Evolutionary conservation across 192 early-diverging fungal genomes (phyloP), one percentile per base, ranked within the genome.

Genomic region (Coemansia sp.): DNA sequence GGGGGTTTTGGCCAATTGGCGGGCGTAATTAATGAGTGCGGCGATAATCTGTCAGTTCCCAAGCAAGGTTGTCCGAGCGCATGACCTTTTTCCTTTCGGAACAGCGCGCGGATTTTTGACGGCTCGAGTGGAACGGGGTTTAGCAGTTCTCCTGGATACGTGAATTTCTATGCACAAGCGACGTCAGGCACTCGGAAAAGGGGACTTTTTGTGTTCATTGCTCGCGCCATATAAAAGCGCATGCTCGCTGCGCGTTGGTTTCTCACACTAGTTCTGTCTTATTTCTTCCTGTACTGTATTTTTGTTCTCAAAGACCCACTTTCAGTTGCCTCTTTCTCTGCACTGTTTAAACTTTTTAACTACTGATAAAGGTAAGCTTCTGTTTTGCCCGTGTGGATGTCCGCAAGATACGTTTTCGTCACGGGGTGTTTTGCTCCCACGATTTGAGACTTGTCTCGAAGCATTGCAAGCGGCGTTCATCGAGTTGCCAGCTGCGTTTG

Each of bases 291-390:
- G 51, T 25, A 53, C 51, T 53, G 10, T 22, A 22, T 29, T 64
- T 45, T 57, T 35, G 17, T 24, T n/a, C 27, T 55, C n/a, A 35
- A 8, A 29, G 4, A 29, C 4, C 27, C 5, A 35, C 32, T 8
- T 5, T 35, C 21, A 27, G 27, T 5, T 48, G 21, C 38, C 45
- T 56, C 23, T 32, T 21, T 32, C 55, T 29, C 29, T 32, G 24
- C 29, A 8, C 11, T 15, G 22, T 53, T 24, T 53, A 25, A 23
- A 25, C 25, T 53, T 21, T 23, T 53, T 21, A 21, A 53, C 50
- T 52, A 52, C 32, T 35, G 32, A 35, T 35, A 35, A 53, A 53
- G 51, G 51, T 53, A 53, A 53, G 51, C 51, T 53, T 53, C 29
- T 32, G 29, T 6, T 32, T 32, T 32, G 29, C 5, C 5, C 6